Base-by-base conservation (phyloP, 1,139 yeast genomes). In the Blastobotrys proliferans region DNA sequence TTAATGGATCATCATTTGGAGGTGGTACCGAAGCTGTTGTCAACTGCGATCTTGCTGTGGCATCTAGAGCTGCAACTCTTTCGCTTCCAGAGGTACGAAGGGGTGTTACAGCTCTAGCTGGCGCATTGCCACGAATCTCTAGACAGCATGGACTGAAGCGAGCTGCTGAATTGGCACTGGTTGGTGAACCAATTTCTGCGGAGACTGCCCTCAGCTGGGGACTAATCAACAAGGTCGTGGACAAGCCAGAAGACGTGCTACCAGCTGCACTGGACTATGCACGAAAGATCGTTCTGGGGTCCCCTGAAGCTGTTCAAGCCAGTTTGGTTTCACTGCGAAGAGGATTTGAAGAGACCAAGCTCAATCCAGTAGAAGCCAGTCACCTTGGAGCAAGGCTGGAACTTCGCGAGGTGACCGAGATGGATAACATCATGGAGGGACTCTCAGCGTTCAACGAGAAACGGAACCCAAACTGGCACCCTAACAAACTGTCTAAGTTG, bases 11-110 rank as follows among this genome's bases (percentile, higher is more conserved):
- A 5, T 49, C 63, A 4, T 57, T 50, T 31, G 65, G 65, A 14
- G 65, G 65, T 5, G 65, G 65, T 14, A 59, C 63, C 31, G 65
- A 61, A 47, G 52, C 58, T 6, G 50, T 59, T 10, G 48, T 60
- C 43, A 61, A 61, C 41, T 60, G 63, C 33, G 65, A 61, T 38
- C 43, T 61, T 37, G 64, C 62, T 2, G 60, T 61, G 8, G 64
- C 63, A 1, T 49, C 51, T 5, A 40, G 47, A 17, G 36, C 50
- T 1, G 63, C 64, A 4, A 52, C 55, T 3, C 48, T 61, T 29
- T 44, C 55, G 1, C 48, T 61, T 19, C 65, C 65, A 6, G 65
- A 61, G 43, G 61, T 56, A 17, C 53, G 61, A n/a, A 48, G 61
- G 4, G 63, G 65, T 9, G 61, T 61, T 20, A 47, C 56, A 14